Evolutionary conservation across 139 green algal species (phyloP).

Genomic region (Chlamydomonas incerta): DNA sequence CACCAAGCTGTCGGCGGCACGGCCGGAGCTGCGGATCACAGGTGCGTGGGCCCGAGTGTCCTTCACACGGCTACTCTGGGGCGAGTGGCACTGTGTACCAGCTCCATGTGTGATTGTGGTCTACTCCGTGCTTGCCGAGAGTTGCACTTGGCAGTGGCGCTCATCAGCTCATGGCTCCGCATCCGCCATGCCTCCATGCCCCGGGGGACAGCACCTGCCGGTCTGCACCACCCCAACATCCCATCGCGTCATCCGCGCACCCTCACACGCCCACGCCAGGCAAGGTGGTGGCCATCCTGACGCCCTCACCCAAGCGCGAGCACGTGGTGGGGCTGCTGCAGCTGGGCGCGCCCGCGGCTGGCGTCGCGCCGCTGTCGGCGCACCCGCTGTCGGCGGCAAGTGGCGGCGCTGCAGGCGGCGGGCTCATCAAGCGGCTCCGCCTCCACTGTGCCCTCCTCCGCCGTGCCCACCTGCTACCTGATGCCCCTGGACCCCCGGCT

Average conservation of each 20-base stretch:
- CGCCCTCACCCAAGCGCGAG: slow-evolving; percentile 66
- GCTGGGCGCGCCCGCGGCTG: background rate
- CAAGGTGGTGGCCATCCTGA: slow-evolving; percentile 81
- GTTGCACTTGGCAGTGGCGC: no score
- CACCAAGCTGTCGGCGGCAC: background rate
- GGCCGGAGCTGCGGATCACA: slow-evolving; percentile 38
- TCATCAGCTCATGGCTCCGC: no score
- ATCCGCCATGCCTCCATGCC: no score
- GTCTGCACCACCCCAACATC: no score
- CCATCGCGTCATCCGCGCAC: no score
- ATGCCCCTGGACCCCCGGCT: slow-evolving; percentile 78
- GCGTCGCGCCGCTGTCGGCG: background rate
- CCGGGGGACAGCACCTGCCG: no score
- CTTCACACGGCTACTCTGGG: no score
- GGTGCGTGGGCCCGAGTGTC: no score
- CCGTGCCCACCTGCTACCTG: slow-evolving; percentile 51
- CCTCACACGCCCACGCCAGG: slow-evolving; percentile 52
- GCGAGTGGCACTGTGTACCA: no score
- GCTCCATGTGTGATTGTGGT: no score
- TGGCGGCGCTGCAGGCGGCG: slow-evolving; percentile 5
- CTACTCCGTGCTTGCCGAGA: no score
- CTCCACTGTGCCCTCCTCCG: background rate
- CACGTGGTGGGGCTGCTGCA: slow-evolving; percentile 82
- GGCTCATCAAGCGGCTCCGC: slow-evolving; percentile 32
- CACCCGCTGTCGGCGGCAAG: background rate